A percentile compares a stretch with the other conserved stretches of the same genome.
Evolutionary conservation across 352 stramenopile species (phyloP).

Genomic region (Globisporangium uncinulatum): DNA sequence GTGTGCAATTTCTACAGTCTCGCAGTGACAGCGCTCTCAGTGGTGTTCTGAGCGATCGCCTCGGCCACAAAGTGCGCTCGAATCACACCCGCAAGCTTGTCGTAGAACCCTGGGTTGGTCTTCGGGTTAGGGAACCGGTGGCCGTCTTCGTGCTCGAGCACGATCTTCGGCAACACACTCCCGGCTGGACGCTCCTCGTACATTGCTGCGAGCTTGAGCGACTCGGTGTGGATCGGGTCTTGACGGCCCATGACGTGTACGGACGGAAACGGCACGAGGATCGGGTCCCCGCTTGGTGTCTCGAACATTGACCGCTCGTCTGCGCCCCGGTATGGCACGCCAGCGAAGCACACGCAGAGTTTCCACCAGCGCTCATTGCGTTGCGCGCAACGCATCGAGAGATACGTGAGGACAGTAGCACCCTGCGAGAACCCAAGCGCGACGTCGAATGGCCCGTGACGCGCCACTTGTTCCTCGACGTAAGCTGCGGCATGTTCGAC

Average conservation of each 20-base stretch:
- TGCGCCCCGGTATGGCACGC: slow-evolving; percentile 20
- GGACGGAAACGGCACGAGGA: slow-evolving; percentile 20
- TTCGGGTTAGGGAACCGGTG: no score
- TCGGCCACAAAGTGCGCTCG: slow-evolving; percentile 14
- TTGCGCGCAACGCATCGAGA: slow-evolving; percentile 44
- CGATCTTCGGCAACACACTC: no score
- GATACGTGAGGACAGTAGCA: slow-evolving; percentile 33
- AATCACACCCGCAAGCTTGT: slow-evolving; percentile 24
- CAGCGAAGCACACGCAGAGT: slow-evolving; percentile 32
- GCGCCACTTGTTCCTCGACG: slow-evolving; percentile 35
- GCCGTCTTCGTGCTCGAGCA: no score
- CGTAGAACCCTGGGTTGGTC: neutral
- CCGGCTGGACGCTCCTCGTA: slow-evolving; percentile 21
- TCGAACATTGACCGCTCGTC: slow-evolving; percentile 28
- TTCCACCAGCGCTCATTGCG: slow-evolving; percentile 40
- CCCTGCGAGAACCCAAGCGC: slow-evolving; percentile 69
- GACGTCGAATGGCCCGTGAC: slow-evolving; percentile 51
- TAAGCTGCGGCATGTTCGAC: slow-evolving; percentile 36
- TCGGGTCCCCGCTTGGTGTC: slow-evolving; percentile 13
- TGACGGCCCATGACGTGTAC: slow-evolving; percentile 54
- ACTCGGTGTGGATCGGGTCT: slow-evolving; percentile 29
- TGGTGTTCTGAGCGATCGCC: neutral
- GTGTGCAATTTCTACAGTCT: slow-evolving; percentile 58
- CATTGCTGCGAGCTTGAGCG: slow-evolving; percentile 27
- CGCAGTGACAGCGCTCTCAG: slow-evolving; percentile 40